Base-by-base conservation (phyloP, 768 basidiomycete species). In the Leucogyrophana mollusca region DNA sequence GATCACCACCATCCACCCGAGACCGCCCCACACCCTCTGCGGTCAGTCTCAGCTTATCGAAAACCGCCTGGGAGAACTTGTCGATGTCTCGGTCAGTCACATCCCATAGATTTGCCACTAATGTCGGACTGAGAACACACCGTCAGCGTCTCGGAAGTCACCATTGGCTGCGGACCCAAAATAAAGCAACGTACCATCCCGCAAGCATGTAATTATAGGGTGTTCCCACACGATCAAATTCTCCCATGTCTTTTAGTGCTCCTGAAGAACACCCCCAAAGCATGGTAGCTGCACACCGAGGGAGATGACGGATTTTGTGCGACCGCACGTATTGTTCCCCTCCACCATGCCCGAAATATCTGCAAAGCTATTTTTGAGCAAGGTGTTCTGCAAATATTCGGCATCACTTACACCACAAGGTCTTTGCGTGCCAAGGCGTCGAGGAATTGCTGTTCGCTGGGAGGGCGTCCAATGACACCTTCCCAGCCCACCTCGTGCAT, bases 201-300 rank as follows among this genome's bases (percentile, higher is more conserved):
- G 87, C 91, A n/a, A 97, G 61, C 88, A 97, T 91, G 63, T 99
- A 99, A 55, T 92, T 85, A 63, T 90, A 85, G 1, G 96, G 92
- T 11, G 92, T 97, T 16, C 96, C 96, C 11, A 80, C 77, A 9
- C 90, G 76, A 58, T 98, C 96, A 57, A 94, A 94, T 54, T 96
- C 92, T 3, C 96, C 96, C 82, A 91, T 90, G 39, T 95, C 90
- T 45, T 79, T 77, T 51, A 99, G 65, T 1, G 79, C 69, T 9
- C 95, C 96, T 0, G 94, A 97, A 0, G 96, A 99, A 72, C 96
- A 99, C 1, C 96, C 96, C 96, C 95, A 99, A 3, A 99, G 78
- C 91, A 98, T 94, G 1, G 90, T 88, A 11, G 87, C 86, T 6
- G 96, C 94, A 61, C 96, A 98, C n/a, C 77, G 74, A 1, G 79